Base-by-base conservation (phyloP, 2,329 filamentous ascomycete genomes). In the Colletotrichum cuscutae region DNA sequence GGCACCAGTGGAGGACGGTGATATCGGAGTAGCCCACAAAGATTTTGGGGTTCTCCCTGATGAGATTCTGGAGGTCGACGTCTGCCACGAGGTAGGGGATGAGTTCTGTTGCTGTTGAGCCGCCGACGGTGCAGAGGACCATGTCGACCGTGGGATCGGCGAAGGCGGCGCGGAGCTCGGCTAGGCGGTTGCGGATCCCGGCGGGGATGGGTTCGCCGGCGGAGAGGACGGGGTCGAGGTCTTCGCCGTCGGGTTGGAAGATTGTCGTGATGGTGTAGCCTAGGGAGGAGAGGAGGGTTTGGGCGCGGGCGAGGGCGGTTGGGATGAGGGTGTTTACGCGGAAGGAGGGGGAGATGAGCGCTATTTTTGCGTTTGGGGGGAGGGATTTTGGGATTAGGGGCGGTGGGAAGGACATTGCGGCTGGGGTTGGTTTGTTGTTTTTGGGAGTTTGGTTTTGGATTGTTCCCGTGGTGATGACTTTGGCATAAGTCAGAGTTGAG, bases 1-100 rank as follows among this genome's bases (percentile, higher is more conserved):
- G 76, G 61, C 82, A 81, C 84, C 84, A 86, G 76, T 86, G 84
- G 46, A 86, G 68, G 37, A 80, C 79, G 1, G 82, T 83, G 65
- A 85, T 85, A 68, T 86, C 84, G 1, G 82, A 84, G 68, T 79
- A 84, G 1, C 84, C 84, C 19, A 85, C 80, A 1, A 86, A 78
- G 24, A 86, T 79, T 77, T 85, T 86, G 42, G 84, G 84, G 58
- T 82, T 78, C 2, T 73, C 74, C 5, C 79, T 80, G 49, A 85
- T 80, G 1, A 71, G 65, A 12, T 28, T 64, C 35, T 83, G 81
- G 2, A 85, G 77, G 11, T 78, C 79, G 6, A 75, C 77, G 69
- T 86, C 84, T 1, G 77, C 79, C 5, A 83, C 70, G 0, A 86
- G 73, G 2, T 78, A 76, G 0, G 83, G 84, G 0, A 85, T 75